Conservation (phyloP, 345 rosid genomes). For the Rhodamnia rubescens region DNA sequence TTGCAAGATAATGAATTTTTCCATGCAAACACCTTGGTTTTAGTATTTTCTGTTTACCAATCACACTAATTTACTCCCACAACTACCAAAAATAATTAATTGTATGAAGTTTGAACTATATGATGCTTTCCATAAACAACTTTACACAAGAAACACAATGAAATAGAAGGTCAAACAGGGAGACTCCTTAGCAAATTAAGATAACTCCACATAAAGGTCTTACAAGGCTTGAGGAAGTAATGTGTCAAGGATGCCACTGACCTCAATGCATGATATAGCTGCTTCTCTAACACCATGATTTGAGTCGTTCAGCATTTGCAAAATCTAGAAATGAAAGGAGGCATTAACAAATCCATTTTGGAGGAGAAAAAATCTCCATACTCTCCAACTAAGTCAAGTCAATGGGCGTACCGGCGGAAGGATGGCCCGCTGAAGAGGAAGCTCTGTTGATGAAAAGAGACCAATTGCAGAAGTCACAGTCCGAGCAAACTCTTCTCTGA, state of each 20-base stretch:
- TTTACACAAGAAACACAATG: background rate
- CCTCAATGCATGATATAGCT: slow-evolving; percentile 93
- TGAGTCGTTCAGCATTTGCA: slow-evolving; percentile 86
- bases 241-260: slow-evolving; percentile 5
- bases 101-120: background rate
- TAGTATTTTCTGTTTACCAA: background rate
- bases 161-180: background rate
- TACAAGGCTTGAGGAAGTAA: background rate
- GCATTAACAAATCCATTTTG: background rate
- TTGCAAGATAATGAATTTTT: background rate
- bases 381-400: background rate
- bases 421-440: slow-evolving; percentile 92
- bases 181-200: background rate
- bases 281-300: slow-evolving; percentile 90
- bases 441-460: slow-evolving; percentile 91
- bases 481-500: slow-evolving; percentile 89
- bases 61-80: background rate
- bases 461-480: slow-evolving; percentile 87
- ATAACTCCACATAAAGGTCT: background rate
- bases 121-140: background rate
- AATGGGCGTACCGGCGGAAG: slow-evolving; percentile 67
- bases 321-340: slow-evolving; percentile 38
- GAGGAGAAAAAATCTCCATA: background rate
- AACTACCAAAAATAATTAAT: background rate
- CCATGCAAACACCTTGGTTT: background rate